These are phyloP conservation scores for Phytophthora boehmeriae DNA, from an alignment of 352 stramenopile species.

Conservation along the genomic window DNA sequence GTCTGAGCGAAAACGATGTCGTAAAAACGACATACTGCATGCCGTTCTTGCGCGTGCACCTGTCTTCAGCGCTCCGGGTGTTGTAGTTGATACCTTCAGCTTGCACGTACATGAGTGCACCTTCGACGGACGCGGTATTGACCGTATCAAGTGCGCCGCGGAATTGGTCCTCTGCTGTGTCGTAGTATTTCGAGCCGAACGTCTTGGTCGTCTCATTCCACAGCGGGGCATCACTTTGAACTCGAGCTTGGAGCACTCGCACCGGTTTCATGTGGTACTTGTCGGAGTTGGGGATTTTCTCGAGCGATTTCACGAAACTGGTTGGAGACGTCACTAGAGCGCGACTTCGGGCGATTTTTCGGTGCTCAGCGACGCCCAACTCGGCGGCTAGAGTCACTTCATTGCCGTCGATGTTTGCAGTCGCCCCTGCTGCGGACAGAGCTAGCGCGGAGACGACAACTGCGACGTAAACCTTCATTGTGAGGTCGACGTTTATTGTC, in stretches of 20 bases:
- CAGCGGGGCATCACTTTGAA: slow-evolving; percentile 57
- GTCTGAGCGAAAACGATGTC: slow-evolving; percentile 39
- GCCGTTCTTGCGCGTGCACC: slow-evolving; percentile 42
- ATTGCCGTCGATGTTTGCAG: slow-evolving; percentile 5
- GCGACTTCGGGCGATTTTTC: slow-evolving; percentile 6
- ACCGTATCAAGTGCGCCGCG: slow-evolving; percentile 43
- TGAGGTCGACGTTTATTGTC: neutral
- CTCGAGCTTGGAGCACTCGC: slow-evolving; percentile 61
- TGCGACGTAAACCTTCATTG: slow-evolving; percentile 30
- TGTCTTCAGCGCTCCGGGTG: slow-evolving; percentile 22
- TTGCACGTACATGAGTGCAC: slow-evolving; percentile 55
- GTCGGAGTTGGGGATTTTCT: slow-evolving; percentile 40
- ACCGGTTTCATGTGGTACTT: slow-evolving; percentile 64
- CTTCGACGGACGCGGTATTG: slow-evolving; percentile 54
- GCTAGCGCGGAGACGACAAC: slow-evolving; percentile 18
- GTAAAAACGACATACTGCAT: slow-evolving; percentile 49
- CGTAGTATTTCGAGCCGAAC: slow-evolving; percentile 49
- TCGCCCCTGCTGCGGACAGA: slow-evolving; percentile 10
- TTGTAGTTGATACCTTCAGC: slow-evolving; percentile 62
- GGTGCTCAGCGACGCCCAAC: slow-evolving; percentile 19
- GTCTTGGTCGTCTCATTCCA: slow-evolving; percentile 49
- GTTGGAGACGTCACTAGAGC: slow-evolving; percentile 19
- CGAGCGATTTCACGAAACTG: slow-evolving; percentile 31
- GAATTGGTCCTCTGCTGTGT: slow-evolving; percentile 38
- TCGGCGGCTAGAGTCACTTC: slow-evolving; percentile 29